phyloP scores from a whole-genome alignment of 257 asterid species.

The Salvia splendens region DNA sequence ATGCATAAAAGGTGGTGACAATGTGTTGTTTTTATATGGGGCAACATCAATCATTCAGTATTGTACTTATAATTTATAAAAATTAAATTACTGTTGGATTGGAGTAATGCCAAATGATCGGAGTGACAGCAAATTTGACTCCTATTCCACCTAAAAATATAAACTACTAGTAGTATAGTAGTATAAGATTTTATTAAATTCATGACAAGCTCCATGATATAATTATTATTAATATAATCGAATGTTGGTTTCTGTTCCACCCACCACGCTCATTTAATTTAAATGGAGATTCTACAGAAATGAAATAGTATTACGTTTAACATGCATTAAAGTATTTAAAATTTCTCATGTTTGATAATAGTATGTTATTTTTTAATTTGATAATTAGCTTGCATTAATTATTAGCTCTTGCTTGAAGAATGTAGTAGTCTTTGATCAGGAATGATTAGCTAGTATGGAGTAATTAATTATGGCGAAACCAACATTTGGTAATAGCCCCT shows the following conservation, averaged over 20 bases:
- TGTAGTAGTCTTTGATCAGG: neutral
- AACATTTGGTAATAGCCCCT: neutral
- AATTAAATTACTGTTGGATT: neutral
- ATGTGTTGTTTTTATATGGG: conserved; percentile 21
- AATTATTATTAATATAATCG: neutral
- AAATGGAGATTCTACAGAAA: neutral
- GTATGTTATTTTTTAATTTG: no score
- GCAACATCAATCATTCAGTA: conserved; percentile 17
- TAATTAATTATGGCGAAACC: neutral
- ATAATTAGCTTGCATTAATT: no score
- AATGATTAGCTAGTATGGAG: no score
- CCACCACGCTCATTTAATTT: neutral
- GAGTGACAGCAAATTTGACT: conserved; percentile 31
- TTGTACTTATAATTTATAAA: conserved; percentile 16
- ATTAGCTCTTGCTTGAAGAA: no score
- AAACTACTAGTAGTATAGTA: no score
- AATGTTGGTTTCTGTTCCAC: conserved; percentile 22
- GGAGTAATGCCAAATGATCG: conserved; percentile 20
- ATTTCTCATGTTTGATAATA: neutral
- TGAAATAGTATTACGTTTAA: neutral
- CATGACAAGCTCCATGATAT: conserved; percentile 1
- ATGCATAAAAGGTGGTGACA: conserved; percentile 24
- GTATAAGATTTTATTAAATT: neutral
- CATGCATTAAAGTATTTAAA: neutral
- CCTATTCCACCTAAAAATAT: conserved; percentile 24